These are phyloP conservation scores for Nepenthes gracilis DNA, from an alignment of 148 eudicot species.

Conservation along the genomic window DNA sequence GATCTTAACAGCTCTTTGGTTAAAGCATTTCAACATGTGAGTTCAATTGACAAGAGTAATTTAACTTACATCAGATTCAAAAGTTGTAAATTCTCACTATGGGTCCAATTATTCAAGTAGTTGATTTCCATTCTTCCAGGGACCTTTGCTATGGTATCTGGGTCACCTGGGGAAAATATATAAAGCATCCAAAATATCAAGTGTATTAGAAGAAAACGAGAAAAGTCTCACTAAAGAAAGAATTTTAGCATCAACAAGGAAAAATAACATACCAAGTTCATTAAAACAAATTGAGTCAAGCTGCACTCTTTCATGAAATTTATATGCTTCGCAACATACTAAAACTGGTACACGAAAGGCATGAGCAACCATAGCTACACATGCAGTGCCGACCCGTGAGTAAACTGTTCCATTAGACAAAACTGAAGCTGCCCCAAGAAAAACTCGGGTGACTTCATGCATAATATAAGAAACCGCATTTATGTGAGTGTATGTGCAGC, in stretches of 20 bases:
- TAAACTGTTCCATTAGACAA: conserved; percentile 93
- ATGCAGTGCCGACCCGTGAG: conserved; percentile 97
- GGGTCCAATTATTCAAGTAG: conserved; percentile 55
- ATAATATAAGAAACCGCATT: conserved; percentile 90
- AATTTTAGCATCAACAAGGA: not conserved
- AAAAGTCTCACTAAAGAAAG: not conserved
- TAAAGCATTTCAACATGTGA: conserved; percentile 2
- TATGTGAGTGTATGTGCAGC: conserved; percentile 85
- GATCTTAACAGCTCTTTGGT: no score
- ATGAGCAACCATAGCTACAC: conserved; percentile 98
- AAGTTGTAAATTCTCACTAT: conserved; percentile 66
- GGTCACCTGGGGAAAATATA: conserved; percentile 44
- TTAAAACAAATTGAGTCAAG: conserved; percentile 97
- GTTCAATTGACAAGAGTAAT: not conserved
- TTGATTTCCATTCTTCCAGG: conserved; percentile 62
- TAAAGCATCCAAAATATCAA: not conserved
- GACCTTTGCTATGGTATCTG: conserved; percentile 72
- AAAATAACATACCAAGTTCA: conserved; percentile 73
- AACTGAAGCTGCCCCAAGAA: conserved; percentile 89
- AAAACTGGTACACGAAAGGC: conserved; percentile 86
- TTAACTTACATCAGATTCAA: conserved; percentile 73
- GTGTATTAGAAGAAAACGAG: not conserved
- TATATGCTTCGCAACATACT: conserved; percentile 97
- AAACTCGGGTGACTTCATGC: conserved; percentile 86
- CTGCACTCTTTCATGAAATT: conserved; percentile 95